phyloP scores from a whole-genome alignment of 2,329 filamentous ascomycete species.

The Hypoxylon sp. region DNA sequence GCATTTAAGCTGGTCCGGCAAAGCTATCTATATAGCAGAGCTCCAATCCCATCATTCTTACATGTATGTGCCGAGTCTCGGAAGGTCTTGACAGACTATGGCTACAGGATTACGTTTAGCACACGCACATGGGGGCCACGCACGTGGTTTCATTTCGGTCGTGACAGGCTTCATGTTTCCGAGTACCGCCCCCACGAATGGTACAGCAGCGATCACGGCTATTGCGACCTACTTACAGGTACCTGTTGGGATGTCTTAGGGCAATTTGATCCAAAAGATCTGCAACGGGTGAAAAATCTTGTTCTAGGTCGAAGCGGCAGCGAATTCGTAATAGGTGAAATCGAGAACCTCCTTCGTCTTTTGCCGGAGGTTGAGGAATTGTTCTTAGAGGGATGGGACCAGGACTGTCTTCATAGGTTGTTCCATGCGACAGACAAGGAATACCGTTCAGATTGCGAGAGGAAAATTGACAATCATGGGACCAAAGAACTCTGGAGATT shows the following conservation, averaged over 20 bases:
- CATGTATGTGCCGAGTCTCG: conserved; percentile 29
- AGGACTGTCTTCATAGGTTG: not conserved
- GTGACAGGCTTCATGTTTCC: conserved; percentile 15
- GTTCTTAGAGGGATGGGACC: conserved; percentile 11
- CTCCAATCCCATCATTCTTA: conserved; percentile 25
- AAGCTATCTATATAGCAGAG: conserved; percentile 26
- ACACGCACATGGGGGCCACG: conserved; percentile 19
- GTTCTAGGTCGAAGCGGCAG: not conserved
- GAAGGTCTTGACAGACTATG: conserved; percentile 12
- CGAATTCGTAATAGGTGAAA: not conserved
- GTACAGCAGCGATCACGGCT: not conserved
- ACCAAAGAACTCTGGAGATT: conserved; percentile 20
- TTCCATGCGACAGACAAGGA: not conserved
- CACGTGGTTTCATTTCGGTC: conserved; percentile 33
- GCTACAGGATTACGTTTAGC: conserved; percentile 22
- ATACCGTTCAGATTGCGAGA: not conserved
- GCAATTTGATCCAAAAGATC: conserved; percentile 17
- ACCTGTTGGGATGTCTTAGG: conserved; percentile 9
- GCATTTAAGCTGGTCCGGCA: conserved; percentile 20
- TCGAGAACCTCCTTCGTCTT: not conserved
- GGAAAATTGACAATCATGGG: not conserved
- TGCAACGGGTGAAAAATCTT: conserved; percentile 8
- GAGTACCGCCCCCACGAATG: too few species aligned
- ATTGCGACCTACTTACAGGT: conserved; percentile 1
- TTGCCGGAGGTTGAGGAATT: conserved; percentile 14